These are phyloP conservation scores for Colletotrichum lupini DNA, from an alignment of 2,329 filamentous ascomycete species.

Conservation along the genomic window DNA sequence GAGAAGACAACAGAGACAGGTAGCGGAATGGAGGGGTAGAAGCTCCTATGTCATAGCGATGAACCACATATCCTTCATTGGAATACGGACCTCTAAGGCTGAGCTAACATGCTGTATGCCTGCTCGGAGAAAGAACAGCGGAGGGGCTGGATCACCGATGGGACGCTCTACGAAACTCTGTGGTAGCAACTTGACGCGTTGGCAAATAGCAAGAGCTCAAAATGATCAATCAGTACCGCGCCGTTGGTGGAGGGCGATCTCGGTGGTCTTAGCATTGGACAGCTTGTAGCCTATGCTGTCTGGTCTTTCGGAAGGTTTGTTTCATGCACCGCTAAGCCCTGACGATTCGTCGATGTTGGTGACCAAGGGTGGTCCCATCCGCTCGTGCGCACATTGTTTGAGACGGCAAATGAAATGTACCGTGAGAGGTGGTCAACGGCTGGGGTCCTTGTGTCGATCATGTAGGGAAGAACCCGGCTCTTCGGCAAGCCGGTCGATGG, in stretches of 20 bases:
- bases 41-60: slow-evolving; percentile 28
- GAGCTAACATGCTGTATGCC: slow-evolving; percentile 13
- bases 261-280: slow-evolving; percentile 5
- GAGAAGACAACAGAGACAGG: not conserved
- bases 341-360: not conserved
- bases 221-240: not conserved
- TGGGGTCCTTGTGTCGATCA: not conserved
- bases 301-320: slow-evolving; percentile 33
- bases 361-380: slow-evolving; percentile 13
- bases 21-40: not conserved
- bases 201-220: not conserved
- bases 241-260: slow-evolving; percentile 6
- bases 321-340: slow-evolving; percentile 28
- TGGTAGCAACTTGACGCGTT: not conserved
- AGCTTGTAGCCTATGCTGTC: slow-evolving; percentile 2
- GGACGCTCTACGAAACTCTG: slow-evolving; percentile 30
- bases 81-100: slow-evolving; percentile 2
- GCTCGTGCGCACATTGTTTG: slow-evolving; percentile 30
- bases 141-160: slow-evolving; percentile 30
- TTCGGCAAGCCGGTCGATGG: slow-evolving; percentile 11
- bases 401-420: slow-evolving; percentile 16
- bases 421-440: not conserved
- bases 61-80: slow-evolving; percentile 16
- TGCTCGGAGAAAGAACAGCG: not conserved
- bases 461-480: slow-evolving; percentile 12